Conservation (phyloP, 495 filamentous ascomycete genomes). For the Talaromyces borbonicus region DNA sequence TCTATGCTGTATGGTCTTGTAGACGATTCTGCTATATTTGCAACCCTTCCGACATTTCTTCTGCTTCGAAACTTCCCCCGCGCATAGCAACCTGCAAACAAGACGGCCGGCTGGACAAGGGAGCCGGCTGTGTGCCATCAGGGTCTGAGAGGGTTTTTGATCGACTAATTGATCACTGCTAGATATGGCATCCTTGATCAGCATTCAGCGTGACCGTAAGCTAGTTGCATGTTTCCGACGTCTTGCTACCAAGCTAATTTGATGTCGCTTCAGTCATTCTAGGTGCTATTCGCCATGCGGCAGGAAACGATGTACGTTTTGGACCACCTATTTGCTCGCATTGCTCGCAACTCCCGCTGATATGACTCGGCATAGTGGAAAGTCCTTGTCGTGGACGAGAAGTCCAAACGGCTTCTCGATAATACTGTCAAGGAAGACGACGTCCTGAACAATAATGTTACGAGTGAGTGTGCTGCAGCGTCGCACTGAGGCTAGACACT, state of each 20-base stretch:
- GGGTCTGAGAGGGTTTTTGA: too few relatives aligned
- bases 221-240: conserved; percentile 3
- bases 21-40: too few relatives aligned
- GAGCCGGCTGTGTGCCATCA: neutral
- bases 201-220: conserved; percentile 43
- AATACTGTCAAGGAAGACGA: conserved; percentile 88
- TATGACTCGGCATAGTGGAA: conserved; percentile 66
- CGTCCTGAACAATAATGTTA: conserved; percentile 89
- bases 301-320: conserved; percentile 46
- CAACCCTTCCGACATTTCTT: too few relatives aligned
- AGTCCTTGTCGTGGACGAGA: conserved; percentile 78
- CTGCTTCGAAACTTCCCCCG: conserved; percentile 1
- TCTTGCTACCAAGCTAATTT: neutral
- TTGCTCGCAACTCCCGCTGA: conserved; percentile 18
- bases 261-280: conserved; percentile 43
- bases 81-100: neutral
- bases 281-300: conserved; percentile 47
- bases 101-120: neutral
- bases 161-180: conserved; percentile 12
- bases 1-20: too few relatives aligned
- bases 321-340: conserved; percentile 8
- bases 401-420: conserved; percentile 69
- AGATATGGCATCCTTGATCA: conserved; percentile 41
- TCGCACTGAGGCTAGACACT: conserved; percentile 9
- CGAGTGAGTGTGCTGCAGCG: conserved; percentile 50